Conservation (phyloP, 2,329 filamentous ascomycete species). For the Verticillium klebahnii region DNA sequence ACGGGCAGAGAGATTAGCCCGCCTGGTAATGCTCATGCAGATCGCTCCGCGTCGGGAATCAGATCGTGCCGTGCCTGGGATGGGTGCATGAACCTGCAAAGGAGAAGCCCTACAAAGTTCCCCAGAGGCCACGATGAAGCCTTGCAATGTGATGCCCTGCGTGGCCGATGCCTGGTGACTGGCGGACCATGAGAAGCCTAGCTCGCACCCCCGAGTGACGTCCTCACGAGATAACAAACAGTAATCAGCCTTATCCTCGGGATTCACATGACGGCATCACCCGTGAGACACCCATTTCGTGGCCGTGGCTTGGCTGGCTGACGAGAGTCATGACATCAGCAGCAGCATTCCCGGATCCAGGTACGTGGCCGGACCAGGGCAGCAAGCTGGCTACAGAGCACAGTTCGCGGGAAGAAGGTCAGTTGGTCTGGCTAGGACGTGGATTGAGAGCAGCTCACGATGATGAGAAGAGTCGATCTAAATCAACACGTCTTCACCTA, state of each 20-base stretch:
- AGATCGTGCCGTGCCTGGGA: neutral
- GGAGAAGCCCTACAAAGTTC: neutral
- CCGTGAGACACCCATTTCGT: neutral
- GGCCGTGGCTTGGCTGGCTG: neutral
- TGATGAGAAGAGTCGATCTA: too few species aligned
- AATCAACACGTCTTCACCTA: too few species aligned
- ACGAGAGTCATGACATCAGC: too few species aligned
- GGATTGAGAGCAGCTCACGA: too few species aligned
- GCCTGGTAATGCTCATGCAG: neutral
- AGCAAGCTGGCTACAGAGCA: too few species aligned
- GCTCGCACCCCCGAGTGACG: neutral
- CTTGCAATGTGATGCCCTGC: neutral
- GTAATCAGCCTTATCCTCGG: neutral
- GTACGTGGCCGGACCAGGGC: too few species aligned
- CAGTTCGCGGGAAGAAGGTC: too few species aligned
- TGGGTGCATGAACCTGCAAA: neutral
- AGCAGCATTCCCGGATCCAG: too few species aligned
- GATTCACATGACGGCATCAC: neutral
- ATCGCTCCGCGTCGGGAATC: neutral
- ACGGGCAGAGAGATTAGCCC: neutral
- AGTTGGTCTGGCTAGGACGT: too few species aligned
- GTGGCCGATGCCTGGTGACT: neutral
- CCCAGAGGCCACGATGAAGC: neutral
- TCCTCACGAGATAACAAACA: neutral
- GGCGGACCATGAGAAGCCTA: neutral